Percentiles rank a stretch among this genome's conserved stretches.
These are phyloP conservation scores for Strobilomyces confusus DNA, from an alignment of 768 basidiomycete species.

Conservation along the genomic window DNA sequence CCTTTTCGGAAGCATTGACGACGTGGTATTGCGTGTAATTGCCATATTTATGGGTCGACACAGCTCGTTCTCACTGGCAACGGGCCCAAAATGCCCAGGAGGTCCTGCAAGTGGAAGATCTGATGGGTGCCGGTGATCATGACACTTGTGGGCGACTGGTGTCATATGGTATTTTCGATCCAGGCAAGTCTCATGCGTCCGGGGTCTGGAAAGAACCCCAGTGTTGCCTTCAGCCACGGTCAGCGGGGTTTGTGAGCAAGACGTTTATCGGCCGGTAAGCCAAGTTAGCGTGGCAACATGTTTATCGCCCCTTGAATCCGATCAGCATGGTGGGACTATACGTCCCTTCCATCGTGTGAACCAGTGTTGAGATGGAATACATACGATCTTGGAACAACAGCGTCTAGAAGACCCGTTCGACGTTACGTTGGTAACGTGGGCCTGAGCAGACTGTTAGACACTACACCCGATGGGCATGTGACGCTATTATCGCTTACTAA, in stretches of 20 bases:
- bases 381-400: not conserved
- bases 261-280: not conserved
- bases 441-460: not conserved
- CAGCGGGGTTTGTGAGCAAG: slow-evolving; percentile 14
- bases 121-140: slow-evolving; percentile 17
- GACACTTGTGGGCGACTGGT: slow-evolving; percentile 7
- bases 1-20: slow-evolving; percentile 16
- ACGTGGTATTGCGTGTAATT: slow-evolving; percentile 13
- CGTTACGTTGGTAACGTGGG: slow-evolving; percentile 14
- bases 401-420: not conserved
- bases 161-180: slow-evolving; percentile 7
- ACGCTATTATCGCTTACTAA: not conserved
- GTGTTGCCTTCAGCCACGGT: slow-evolving; percentile 9
- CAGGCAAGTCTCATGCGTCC: slow-evolving; percentile 2
- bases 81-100: not conserved
- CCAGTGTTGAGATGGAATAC: not conserved
- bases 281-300: slow-evolving; percentile 10
- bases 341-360: slow-evolving; percentile 16
- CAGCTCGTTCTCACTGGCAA: slow-evolving; percentile 8
- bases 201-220: not conserved
- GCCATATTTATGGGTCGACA: slow-evolving; percentile 6
- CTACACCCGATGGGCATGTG: not conserved
- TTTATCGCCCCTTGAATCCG: slow-evolving; percentile 8
- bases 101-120: slow-evolving; percentile 13
- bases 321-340: slow-evolving; percentile 4